These are phyloP conservation scores for Leucoagaricus sp. DNA, from an alignment of 1,284 basidiomycete species.

Conservation along the genomic window DNA sequence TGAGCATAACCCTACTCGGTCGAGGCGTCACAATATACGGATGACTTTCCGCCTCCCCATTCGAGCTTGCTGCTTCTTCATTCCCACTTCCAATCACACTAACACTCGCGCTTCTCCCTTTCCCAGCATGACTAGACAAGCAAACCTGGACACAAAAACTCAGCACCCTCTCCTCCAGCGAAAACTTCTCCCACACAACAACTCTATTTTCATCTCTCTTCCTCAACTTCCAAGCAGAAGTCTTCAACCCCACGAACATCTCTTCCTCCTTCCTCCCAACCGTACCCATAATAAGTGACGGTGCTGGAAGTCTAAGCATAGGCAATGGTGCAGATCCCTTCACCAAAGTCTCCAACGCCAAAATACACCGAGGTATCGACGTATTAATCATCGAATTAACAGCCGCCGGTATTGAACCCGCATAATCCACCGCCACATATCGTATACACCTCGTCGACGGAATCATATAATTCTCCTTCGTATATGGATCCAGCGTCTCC, in stretches of 20 bases:
- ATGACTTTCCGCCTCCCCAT: not conserved
- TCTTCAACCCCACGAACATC: conserved; percentile 23
- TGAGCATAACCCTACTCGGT: conserved; percentile 9
- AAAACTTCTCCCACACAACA: conserved; percentile 52
- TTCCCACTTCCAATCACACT: not conserved
- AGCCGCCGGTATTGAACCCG: conserved; percentile 83
- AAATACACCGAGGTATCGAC: conserved; percentile 66
- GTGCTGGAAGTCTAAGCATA: conserved; percentile 64
- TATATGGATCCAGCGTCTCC: conserved; percentile 97
- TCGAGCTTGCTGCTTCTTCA: not conserved
- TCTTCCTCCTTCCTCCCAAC: conserved; percentile 52
- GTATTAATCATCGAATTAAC: conserved; percentile 90
- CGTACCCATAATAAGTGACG: conserved; percentile 48
- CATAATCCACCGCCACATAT: conserved; percentile 87
- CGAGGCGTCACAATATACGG: conserved; percentile 5
- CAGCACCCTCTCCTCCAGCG: conserved; percentile 50
- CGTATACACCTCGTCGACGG: conserved; percentile 93
- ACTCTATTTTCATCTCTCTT: conserved; percentile 57
- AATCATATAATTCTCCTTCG: conserved; percentile 92
- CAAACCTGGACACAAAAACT: conserved; percentile 44
- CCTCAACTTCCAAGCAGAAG: conserved; percentile 54
- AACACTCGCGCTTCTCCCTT: conserved; percentile 7
- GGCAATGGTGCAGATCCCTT: conserved; percentile 57
- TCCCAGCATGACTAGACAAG: conserved; percentile 11
- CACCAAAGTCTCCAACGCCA: conserved; percentile 74